phyloP scores from a whole-genome alignment of 2,329 filamentous ascomycete genomes.

The Chaetothyriales sp. region DNA sequence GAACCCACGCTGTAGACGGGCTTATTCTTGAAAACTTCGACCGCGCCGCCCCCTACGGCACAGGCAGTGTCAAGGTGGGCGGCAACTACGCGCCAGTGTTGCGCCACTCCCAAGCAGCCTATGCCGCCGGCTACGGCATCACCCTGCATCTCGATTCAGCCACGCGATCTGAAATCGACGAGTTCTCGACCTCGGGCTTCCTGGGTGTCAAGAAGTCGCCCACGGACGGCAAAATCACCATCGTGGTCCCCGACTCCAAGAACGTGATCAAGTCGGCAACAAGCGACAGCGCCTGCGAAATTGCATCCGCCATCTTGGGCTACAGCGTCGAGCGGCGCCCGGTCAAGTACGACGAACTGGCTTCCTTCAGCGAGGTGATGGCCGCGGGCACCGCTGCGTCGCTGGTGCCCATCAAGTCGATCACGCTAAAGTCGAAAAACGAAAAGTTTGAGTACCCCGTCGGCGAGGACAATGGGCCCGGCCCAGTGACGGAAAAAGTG shows the following conservation, averaged over 20 bases:
- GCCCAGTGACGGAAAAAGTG: conserved; percentile 58
- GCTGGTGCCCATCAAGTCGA: conserved; percentile 80
- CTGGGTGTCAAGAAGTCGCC: conserved; percentile 59
- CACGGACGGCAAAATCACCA: conserved; percentile 38
- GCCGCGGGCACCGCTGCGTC: conserved; percentile 86
- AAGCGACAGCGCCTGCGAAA: conserved; percentile 60
- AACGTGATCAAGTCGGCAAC: conserved; percentile 83
- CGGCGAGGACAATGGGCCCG: conserved; percentile 45
- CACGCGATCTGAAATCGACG: conserved; percentile 72
- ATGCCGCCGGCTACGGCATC: conserved; percentile 73
- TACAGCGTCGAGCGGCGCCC: conserved; percentile 70
- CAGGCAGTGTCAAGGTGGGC: conserved; percentile 82
- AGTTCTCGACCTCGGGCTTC: conserved; percentile 92
- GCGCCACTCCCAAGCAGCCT: conserved; percentile 70
- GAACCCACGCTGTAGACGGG: conserved; percentile 71
- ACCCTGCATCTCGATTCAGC: conserved; percentile 85
- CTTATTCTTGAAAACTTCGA: conserved; percentile 89
- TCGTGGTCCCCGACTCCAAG: conserved; percentile 77
- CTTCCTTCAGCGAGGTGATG: conserved; percentile 62
- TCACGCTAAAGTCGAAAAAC: conserved; percentile 53
- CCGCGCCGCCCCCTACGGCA: conserved; percentile 79
- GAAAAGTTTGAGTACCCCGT: conserved; percentile 43
- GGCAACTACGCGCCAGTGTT: conserved; percentile 93
- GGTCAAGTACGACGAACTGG: conserved; percentile 47
- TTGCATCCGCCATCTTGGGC: conserved; percentile 58